These are phyloP conservation scores for Prunella vulgaris DNA, from an alignment of 257 asterid species.

Conservation along the genomic window DNA sequence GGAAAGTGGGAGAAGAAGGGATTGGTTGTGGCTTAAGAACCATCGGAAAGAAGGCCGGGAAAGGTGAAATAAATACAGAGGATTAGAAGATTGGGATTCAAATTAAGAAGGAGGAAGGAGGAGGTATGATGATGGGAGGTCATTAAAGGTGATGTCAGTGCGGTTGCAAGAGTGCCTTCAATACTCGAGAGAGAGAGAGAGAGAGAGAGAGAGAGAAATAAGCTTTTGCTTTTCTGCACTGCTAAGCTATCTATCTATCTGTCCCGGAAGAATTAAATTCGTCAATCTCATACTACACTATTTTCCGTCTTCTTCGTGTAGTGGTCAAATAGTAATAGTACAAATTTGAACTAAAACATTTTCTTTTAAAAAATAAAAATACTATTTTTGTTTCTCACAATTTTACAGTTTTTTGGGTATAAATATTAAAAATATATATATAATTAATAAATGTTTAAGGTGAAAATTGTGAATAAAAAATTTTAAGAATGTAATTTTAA, in stretches of 20 bases:
- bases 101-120: not conserved
- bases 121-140: conserved; percentile 23
- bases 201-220: conserved; percentile 2
- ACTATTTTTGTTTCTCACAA: too few relatives aligned
- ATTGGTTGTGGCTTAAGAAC: not conserved
- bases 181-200: conserved; percentile 1
- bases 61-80: conserved; percentile 16
- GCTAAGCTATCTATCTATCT: conserved; percentile 18
- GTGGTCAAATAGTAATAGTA: too few relatives aligned
- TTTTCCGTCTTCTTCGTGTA: not conserved
- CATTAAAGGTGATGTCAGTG: conserved; percentile 46
- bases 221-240: conserved; percentile 25
- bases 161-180: conserved; percentile 37
- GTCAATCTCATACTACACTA: not conserved
- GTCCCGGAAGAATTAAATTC: conserved; percentile 10
- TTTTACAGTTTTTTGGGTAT: too few relatives aligned
- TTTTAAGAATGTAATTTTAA: too few relatives aligned
- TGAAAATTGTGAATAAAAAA: too few relatives aligned
- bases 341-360: too few relatives aligned
- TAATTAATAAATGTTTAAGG: too few relatives aligned
- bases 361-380: too few relatives aligned
- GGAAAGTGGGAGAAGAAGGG: conserved; percentile 9
- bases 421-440: too few relatives aligned
- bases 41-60: conserved; percentile 15
- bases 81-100: conserved; percentile 24